phyloP scores from a whole-genome alignment of 352 stramenopile species.

The Proteromonas lacertae region DNA sequence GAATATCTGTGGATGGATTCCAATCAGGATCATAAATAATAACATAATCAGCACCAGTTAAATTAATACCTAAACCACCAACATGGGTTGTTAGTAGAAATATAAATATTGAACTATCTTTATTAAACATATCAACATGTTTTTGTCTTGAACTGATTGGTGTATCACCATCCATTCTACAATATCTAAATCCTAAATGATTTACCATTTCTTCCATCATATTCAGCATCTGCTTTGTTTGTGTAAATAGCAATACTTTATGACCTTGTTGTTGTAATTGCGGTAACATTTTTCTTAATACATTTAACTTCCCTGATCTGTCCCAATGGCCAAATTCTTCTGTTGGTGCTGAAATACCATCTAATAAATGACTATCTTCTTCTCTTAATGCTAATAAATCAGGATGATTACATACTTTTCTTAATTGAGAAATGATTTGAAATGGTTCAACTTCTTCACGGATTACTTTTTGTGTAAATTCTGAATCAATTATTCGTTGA shows the following conservation, averaged over 20 bases:
- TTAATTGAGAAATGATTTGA: constrained; percentile 56
- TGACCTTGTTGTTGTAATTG: constrained; percentile 73
- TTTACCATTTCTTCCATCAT: constrained; percentile 70
- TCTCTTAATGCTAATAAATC: constrained; percentile 79
- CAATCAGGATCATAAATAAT: constrained; percentile 94
- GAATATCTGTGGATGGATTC: constrained; percentile 78
- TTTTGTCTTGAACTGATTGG: constrained; percentile 52
- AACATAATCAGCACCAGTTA: constrained; percentile 70
- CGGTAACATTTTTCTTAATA: constrained; percentile 64
- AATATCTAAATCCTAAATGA: constrained; percentile 40
- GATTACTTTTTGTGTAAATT: constrained; percentile 55
- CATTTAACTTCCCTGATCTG: constrained; percentile 72
- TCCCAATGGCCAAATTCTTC: constrained; percentile 8
- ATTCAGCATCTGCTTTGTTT: constrained; percentile 80
- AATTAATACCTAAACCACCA: constrained; percentile 75
- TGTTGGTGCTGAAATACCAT: neutral
- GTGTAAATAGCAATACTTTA: constrained; percentile 79
- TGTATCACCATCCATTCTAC: constrained; percentile 76
- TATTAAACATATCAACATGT: constrained; percentile 82
- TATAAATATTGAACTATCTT: constrained; percentile 28
- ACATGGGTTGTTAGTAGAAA: constrained; percentile 48
- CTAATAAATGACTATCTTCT: constrained; percentile 9
- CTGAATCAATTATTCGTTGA: constrained; percentile 44
- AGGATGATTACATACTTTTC: too few species aligned
- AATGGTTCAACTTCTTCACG: constrained; percentile 19